Evolutionary conservation across 495 filamentous ascomycete species (phyloP).

Genomic region (Daldinia concentrica): DNA sequence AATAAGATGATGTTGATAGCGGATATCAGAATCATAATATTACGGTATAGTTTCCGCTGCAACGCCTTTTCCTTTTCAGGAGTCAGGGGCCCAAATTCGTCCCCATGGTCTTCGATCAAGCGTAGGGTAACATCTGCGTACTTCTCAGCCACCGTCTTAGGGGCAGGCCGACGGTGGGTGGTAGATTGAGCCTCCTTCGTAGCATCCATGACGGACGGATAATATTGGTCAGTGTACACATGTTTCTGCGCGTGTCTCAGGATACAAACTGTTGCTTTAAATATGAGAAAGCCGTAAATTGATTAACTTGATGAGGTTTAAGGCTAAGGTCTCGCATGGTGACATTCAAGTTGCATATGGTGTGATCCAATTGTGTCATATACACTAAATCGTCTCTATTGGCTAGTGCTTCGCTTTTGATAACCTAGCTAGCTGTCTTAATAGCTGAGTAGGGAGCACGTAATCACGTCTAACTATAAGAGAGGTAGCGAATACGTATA

Average conservation of each 20-base stretch:
- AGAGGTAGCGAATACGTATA: too few relatives aligned
- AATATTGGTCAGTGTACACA: neutral
- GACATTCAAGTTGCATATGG: neutral
- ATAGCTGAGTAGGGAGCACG: too few relatives aligned
- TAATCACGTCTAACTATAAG: too few relatives aligned
- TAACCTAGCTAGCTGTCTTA: too few relatives aligned
- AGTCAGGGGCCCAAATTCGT: neutral
- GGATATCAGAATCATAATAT: neutral
- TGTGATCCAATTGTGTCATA: neutral
- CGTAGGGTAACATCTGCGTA: neutral
- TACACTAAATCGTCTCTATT: neutral
- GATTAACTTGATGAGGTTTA: neutral
- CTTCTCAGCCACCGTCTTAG: neutral
- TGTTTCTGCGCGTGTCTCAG: neutral
- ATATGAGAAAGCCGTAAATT: neutral
- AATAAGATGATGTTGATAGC: conserved; percentile 1
- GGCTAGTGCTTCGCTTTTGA: neutral
- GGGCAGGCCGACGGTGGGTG: neutral
- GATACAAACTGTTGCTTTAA: neutral
- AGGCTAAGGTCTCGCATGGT: neutral
- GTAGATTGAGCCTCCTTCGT: neutral
- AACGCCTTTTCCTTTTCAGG: neutral
- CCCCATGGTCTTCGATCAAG: neutral
- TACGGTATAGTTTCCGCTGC: neutral
- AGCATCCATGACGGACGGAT: neutral